Evolutionary conservation across 495 filamentous ascomycete species (phyloP).

Genomic region (Elaphomyces granulatus): DNA sequence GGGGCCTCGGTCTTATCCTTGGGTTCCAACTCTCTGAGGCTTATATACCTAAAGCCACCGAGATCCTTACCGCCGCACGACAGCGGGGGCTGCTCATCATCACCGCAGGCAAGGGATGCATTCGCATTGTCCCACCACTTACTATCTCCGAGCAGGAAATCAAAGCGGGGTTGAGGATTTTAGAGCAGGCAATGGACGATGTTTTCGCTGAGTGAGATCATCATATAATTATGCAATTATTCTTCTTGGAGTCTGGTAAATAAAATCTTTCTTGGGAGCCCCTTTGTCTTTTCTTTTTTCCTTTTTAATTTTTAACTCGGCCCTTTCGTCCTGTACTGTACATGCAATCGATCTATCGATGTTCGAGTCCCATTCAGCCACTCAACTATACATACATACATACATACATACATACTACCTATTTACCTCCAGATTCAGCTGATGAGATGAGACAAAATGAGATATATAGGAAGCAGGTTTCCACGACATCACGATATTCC

Average conservation of each 20-base stretch:
- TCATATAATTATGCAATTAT: background rate
- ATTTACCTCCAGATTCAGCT: no score
- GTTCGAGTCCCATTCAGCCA: no score
- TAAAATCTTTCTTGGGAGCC: background rate
- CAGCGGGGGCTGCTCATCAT: slow-evolving; percentile 85
- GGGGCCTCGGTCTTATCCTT: slow-evolving; percentile 72
- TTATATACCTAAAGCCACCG: slow-evolving; percentile 38
- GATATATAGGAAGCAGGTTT: no score
- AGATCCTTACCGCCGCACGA: slow-evolving; percentile 67
- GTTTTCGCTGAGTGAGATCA: no score
- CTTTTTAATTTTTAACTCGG: background rate
- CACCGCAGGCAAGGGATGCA: slow-evolving; percentile 76
- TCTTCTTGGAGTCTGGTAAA: background rate
- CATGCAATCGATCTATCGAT: no score
- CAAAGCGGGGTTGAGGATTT: slow-evolving; percentile 52
- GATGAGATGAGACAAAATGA: no score
- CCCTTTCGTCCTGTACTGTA: no score
- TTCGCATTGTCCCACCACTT: slow-evolving; percentile 75
- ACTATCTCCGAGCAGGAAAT: slow-evolving; percentile 67
- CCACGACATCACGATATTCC: no score
- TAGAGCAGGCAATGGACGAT: slow-evolving; percentile 54
- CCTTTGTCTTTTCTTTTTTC: slow-evolving; percentile 1
- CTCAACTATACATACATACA: no score
- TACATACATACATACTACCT: no score
- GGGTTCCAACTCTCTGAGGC: slow-evolving; percentile 67